Percentiles rank a stretch among this genome's conserved stretches.
Conservation (phyloP, 169 alveolate species). For the Babesia bovis region DNA sequence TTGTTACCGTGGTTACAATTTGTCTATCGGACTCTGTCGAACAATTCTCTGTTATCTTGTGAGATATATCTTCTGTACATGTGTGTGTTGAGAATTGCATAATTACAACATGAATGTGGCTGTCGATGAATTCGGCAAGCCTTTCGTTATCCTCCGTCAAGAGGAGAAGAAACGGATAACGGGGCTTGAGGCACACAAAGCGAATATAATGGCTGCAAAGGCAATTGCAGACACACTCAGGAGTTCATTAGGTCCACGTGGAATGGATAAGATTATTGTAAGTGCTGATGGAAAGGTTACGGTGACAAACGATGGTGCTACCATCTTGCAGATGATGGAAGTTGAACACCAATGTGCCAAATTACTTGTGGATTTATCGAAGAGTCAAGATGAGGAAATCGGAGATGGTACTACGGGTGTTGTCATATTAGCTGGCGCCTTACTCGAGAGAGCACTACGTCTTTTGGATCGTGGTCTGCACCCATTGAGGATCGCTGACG, state of each 20-base stretch:
- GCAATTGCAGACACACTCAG: conserved; percentile 94
- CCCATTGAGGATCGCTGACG: conserved; percentile 97
- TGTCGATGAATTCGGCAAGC: conserved; percentile 98
- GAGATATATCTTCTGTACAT: no score
- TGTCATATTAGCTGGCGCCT: conserved; percentile 98
- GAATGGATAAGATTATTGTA: conserved; percentile 99
- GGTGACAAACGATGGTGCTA: conserved; percentile 97
- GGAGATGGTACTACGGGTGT: conserved; percentile 99
- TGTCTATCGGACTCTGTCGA: no score
- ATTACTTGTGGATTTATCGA: conserved; percentile 96
- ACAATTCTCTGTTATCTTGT: no score
- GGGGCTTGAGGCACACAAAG: conserved; percentile 97
- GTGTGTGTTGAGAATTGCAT: no score
- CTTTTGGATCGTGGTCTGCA: conserved; percentile 96
- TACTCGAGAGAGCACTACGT: conserved; percentile 91
- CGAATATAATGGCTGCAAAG: conserved; percentile 97
- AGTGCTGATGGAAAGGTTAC: conserved; percentile 98
- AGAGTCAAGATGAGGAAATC: conserved; percentile 98
- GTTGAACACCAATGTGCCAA: conserved; percentile 97
- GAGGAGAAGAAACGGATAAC: conserved; percentile 94
- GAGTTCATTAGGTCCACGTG: conserved; percentile 99
- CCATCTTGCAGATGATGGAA: conserved; percentile 94
- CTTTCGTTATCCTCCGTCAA: conserved; percentile 95
- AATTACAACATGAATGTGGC: conserved; percentile 87
- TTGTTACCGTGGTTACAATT: no score